phyloP scores from a whole-genome alignment of 1,284 basidiomycete species.

The Pterulicium gracile region DNA sequence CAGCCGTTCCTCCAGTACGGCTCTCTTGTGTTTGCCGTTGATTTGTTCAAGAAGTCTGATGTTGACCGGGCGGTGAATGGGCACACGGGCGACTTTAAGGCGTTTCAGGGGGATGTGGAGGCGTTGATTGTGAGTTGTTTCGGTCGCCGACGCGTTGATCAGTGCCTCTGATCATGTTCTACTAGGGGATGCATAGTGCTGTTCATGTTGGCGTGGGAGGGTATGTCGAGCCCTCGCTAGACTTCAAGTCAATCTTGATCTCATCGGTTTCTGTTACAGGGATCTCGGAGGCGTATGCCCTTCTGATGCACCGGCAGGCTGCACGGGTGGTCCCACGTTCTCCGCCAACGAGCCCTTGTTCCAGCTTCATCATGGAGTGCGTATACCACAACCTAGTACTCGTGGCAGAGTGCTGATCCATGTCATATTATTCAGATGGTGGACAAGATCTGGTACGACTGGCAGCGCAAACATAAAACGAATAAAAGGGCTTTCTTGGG shows the following conservation, averaged over 20 bases:
- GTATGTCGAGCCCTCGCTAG: background rate
- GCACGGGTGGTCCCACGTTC: background rate
- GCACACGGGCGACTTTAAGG: background rate
- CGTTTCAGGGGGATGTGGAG: background rate
- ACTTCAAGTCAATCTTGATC: background rate
- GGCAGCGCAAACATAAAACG: background rate
- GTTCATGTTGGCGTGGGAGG: background rate
- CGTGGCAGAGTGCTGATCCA: background rate
- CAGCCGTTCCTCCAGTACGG: constrained; percentile 17
- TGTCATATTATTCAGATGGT: background rate
- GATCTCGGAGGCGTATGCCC: background rate
- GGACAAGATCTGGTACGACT: background rate
- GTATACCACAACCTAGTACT: no score
- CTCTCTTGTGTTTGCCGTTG: constrained; percentile 3
- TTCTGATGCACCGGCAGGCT: background rate
- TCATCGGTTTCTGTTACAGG: background rate
- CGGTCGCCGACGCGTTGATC: background rate
- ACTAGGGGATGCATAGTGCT: background rate
- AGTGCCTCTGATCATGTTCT: background rate
- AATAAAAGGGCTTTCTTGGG: background rate
- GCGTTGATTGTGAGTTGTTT: background rate
- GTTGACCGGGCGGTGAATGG: background rate
- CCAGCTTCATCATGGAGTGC: background rate
- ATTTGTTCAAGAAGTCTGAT: background rate
- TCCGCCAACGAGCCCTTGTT: background rate